Base-by-base conservation (phyloP, 1,284 basidiomycete genomes). In the Rhodotorula mucilaginosa region DNA sequence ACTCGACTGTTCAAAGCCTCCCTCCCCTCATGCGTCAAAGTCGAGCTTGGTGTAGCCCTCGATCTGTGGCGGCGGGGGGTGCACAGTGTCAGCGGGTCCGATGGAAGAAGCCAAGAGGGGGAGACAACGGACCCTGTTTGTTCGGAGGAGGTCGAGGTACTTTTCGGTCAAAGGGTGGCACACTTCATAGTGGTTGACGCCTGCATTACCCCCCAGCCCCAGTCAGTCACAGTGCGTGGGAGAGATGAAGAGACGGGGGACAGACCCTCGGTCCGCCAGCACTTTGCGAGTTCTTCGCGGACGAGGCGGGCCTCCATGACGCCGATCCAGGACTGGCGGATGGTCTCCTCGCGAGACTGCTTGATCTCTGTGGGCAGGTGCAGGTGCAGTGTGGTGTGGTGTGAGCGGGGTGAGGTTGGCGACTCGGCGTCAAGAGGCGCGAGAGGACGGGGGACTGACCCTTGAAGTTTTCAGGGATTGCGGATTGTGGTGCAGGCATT, bases 241-340 rank as follows among this genome's bases (percentile, higher is more conserved):
- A 23, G 23, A 15, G 52, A n/a, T 12, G 54, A 26, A 34, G 52
- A 80, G 70, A 79, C 78, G 75, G 79, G 52, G 79, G 70, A 79
- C 78, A 74, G 79, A 66, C 95, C 93, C 83, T 99, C 96, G 29
- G 87, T 85, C 79, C 88, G 86, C 81, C 96, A 92, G 83, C 96
- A 99, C 82, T 93, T 95, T 74, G 89, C 87, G 68, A 99, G 87
- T 82, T 97, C 92, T 74, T 93, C 89, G 74, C 89, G 88, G 65
- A 97, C 92, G 70, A 99, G 85, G 63, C 92, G 88, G 34, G 89
- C 88, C 83, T 98, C 93, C 93, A 98, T 97, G 39, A 91, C 89
- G 79, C 89, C 90, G 59, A 98, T 86, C 96, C 96, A 99, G 68
- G 90, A 90, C 83, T 97, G 93, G 71, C 92, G 89, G 79, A 98